Percentiles rank a stretch among this genome's conserved stretches.
Conservation (phyloP, 768 basidiomycete species). For the Mycena polygramma region DNA sequence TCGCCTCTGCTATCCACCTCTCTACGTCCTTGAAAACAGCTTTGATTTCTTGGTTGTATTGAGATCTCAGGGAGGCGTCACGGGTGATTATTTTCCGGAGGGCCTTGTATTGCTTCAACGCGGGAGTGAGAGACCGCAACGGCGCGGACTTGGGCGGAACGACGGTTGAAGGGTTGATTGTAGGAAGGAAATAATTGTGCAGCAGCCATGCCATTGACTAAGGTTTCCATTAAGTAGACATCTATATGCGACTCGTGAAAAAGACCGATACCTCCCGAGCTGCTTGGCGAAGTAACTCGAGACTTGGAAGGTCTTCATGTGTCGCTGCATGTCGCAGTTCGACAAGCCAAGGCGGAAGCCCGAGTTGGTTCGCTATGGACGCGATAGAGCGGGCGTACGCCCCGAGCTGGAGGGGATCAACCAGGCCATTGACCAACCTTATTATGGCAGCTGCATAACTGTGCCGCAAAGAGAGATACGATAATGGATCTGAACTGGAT, state of each 20-base stretch:
- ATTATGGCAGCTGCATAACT: conserved; percentile 86
- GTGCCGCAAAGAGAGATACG: conserved; percentile 73
- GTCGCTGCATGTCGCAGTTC: conserved; percentile 96
- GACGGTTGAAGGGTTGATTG: conserved; percentile 66
- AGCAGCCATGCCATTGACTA: conserved; percentile 90
- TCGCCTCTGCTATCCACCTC: conserved; percentile 83
- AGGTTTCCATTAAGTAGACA: conserved; percentile 20
- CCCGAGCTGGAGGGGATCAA: conserved; percentile 93
- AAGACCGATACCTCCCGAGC: conserved; percentile 68
- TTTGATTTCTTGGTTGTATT: conserved; percentile 64
- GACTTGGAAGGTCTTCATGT: conserved; percentile 92
- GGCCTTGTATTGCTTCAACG: conserved; percentile 81
- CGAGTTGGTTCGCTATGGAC: conserved; percentile 87
- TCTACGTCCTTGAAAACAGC: conserved; percentile 73
- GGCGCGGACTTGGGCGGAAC: conserved; percentile 46
- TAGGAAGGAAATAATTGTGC: conserved; percentile 87
- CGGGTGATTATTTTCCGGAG: conserved; percentile 72
- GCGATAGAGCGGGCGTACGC: conserved; percentile 92
- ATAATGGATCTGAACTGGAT: conserved; percentile 38
- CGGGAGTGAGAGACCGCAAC: conserved; percentile 72
- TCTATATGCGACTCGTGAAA: not conserved
- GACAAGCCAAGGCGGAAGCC: conserved; percentile 90
- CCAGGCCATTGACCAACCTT: conserved; percentile 93
- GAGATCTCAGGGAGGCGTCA: conserved; percentile 71
- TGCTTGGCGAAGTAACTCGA: conserved; percentile 83